These are phyloP conservation scores for Fusarium sp. DNA, from an alignment of 2,329 filamentous ascomycete species.

Conservation along the genomic window DNA sequence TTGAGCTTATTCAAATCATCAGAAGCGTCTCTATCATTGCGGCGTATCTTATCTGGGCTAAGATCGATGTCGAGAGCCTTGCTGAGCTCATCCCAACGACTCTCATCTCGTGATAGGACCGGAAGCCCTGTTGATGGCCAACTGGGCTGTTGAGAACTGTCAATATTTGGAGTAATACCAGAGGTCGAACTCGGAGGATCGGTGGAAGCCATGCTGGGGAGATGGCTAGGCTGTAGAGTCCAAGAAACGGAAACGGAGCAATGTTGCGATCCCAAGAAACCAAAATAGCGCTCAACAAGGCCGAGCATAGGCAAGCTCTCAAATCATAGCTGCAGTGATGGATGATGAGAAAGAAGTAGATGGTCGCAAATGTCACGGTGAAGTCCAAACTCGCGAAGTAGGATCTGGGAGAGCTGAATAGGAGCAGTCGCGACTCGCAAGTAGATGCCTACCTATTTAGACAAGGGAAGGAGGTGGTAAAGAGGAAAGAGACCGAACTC, in stretches of 20 bases:
- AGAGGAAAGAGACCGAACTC: neutral
- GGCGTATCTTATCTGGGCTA: constrained; percentile 37
- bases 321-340: constrained; percentile 54
- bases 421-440: neutral
- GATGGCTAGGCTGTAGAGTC: constrained; percentile 44
- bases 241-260: constrained; percentile 51
- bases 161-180: constrained; percentile 54
- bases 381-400: neutral
- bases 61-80: constrained; percentile 51
- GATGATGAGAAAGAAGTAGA: constrained; percentile 46
- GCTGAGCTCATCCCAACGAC: constrained; percentile 1
- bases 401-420: neutral
- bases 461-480: constrained; percentile 15
- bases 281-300: constrained; percentile 53
- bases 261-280: constrained; percentile 57
- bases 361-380: constrained; percentile 14
- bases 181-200: constrained; percentile 48
- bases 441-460: neutral
- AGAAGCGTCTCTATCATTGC: constrained; percentile 50
- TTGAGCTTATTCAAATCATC: constrained; percentile 56
- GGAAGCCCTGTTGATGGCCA: constrained; percentile 49
- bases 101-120: constrained; percentile 4
- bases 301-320: constrained; percentile 44
- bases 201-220: constrained; percentile 51
- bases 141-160: constrained; percentile 53